Evolutionary conservation across 371 early-diverging fungal species (phyloP), one percentile per base, ranked within the genome.

Genomic region (Haplosporangium sp.): DNA sequence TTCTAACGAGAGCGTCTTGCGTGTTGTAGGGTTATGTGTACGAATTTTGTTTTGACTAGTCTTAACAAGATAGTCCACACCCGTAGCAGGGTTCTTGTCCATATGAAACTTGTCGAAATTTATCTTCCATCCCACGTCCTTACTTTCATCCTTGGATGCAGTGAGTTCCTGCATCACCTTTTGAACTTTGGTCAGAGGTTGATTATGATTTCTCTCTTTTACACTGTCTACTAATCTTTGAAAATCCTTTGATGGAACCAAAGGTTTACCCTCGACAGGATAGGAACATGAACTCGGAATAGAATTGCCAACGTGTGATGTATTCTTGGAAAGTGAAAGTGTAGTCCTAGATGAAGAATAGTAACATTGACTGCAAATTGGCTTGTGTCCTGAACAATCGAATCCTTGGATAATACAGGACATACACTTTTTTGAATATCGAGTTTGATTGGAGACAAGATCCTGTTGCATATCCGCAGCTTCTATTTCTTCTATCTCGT

Each of bases 321-420:
- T 1, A 19, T 37, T 6, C 27, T 5, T 52, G 6, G 52, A 48
- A 15, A 65, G 34, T n/a, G 71, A 59, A 10, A 20, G 45, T 20
- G 73, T 61, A 53, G 39, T 27, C n/a, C 44, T 9, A 8, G 65
- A 35, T 4, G 65, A 48, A 11, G 74, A 70, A 35, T 65, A 48
- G 53, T 64, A 71, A 48, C 79, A 78, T 34, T 78, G 74, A 42
- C 50, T 40, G 27, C 79, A 78, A 44, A 74, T 67, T 2, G 79
- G 79, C 42, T 60, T 62, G 38, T 78, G 63, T n/a, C 74, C 74
- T 40, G 79, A 78, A 48, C 79, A 78, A 6, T 73, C 39, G 61
- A 71, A 65, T 8, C 74, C 71, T 47, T 78, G 74, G 4, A 61
- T 11, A 6, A 60, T 37, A 55, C 79, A 78, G 0, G 74, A 57